A percentile compares a stretch with the other conserved stretches of the same genome.
Conservation (phyloP, 768 basidiomycete genomes). For the Serpula lacrymans region DNA sequence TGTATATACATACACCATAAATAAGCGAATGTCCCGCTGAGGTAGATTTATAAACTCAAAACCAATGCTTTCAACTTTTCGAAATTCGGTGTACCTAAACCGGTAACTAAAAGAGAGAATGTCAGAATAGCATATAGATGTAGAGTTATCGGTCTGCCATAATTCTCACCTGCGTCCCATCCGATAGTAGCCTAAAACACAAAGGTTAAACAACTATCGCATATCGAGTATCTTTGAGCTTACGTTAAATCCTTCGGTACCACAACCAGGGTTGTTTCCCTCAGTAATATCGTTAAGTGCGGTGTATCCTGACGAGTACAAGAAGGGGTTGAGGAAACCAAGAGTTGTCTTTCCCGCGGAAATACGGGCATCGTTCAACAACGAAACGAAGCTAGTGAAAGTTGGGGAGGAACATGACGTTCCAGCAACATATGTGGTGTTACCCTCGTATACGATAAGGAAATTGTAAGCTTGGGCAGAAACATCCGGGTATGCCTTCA, state of each 20-base stretch:
- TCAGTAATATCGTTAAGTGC: slow-evolving; percentile 55
- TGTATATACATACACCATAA: too few species aligned
- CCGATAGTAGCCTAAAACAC: slow-evolving; percentile 42
- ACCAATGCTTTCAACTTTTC: slow-evolving; percentile 40
- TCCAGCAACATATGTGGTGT: slow-evolving; percentile 42
- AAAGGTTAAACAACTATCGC: not conserved
- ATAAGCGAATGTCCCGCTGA: too few species aligned
- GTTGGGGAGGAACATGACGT: slow-evolving; percentile 66
- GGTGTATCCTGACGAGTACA: slow-evolving; percentile 38
- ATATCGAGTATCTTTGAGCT: slow-evolving; percentile 18
- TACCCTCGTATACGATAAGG: slow-evolving; percentile 43
- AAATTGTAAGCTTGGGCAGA: slow-evolving; percentile 54
- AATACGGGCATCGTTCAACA: slow-evolving; percentile 63
- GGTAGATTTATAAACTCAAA: too few species aligned
- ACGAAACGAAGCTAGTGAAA: slow-evolving; percentile 59
- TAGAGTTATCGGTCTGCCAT: too few species aligned
- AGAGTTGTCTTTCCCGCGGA: slow-evolving; percentile 38
- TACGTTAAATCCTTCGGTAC: slow-evolving; percentile 64
- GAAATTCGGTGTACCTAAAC: slow-evolving; percentile 55
- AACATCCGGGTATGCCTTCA: slow-evolving; percentile 62
- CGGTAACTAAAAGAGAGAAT: slow-evolving; percentile 39
- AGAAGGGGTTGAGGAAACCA: slow-evolving; percentile 66
- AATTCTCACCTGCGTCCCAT: slow-evolving; percentile 56
- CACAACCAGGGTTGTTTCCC: slow-evolving; percentile 59
- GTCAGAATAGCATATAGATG: too few species aligned